Base-by-base conservation (phyloP, 768 basidiomycete species). In the Pleurotus cornucopiae region DNA sequence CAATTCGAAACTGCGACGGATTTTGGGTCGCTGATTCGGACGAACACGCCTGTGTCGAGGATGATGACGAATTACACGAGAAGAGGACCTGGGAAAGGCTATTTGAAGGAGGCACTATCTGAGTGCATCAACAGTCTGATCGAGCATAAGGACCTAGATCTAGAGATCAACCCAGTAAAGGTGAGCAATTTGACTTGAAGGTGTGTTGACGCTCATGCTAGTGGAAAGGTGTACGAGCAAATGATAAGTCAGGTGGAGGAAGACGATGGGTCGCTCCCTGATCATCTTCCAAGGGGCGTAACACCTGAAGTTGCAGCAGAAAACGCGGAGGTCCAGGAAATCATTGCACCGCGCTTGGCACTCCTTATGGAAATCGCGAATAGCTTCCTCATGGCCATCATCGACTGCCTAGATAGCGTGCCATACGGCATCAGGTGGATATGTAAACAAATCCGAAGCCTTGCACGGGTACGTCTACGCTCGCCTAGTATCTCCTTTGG, bases 11-110 rank as follows among this genome's bases (percentile, higher is more conserved):
- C 92, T 2, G 94, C 96, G 11, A 95, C 94, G 49, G 96, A 99
- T 71, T 98, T 99, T 63, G 95, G 95, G 14, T 98, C 95, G 4
- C 80, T 99, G 11, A 83, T 99, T 23, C 91, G 96, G 49, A 96
- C 96, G 58, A 99, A 99, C 72, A 99, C 96, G 48, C 96, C 96
- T 46, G 96, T 99, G 18, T 97, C 94, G 46, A 88, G 96, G 37
- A 99, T 99, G 96, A 99, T 99, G 96, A 99, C 96, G 40, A 98
- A 96, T 14, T 99, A 99, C 72, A 98, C 96, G 48, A 89, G 96
- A 57, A 89, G 96, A 53, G 96, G 96, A 55, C 96, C 96, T 0
- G 96, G 96, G 55, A 96, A 98, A 71, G 94, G 92, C 64, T 99
- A 98, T 70, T 85, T 99, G 61, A 99, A 99, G 79, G 88, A 89